Base-by-base conservation (phyloP, 2,329 filamentous ascomycete species). In the Curvularia spicifera region DNA sequence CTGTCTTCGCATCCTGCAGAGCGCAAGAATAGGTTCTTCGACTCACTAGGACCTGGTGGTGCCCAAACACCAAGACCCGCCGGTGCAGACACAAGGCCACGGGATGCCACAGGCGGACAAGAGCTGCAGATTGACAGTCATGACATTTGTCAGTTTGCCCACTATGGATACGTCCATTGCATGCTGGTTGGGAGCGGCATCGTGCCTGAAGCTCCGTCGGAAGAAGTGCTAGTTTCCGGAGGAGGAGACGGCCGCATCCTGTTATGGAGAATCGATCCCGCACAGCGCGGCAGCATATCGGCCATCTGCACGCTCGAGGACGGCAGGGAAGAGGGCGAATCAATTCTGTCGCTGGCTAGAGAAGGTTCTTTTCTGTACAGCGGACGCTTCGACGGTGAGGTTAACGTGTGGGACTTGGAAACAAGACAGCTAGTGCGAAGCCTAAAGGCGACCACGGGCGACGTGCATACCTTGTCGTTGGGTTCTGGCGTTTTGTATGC, bases 371-470 rank as follows among this genome's bases (percentile, higher is more conserved):
- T 99, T 65, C 83, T 99, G 4, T 99, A 98, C 73, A 91, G 91
- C 58, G 95, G 95, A 46, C 90, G 96, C 67, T 85, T 93, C 0
- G 88, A 91, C 39, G 96, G 95, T 22, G 86, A 96, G 50, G 87
- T 99, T 59, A 94, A 98, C 74, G 86, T 99, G 10, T 99, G 96
- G 94, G 96, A 99, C 73, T 83, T 99, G 13, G 94, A 98, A 73
- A 98, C 95, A 0, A 88, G 90, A 53, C 95, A 99, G 77, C 88
- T 95, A 48, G 84, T 99, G 44, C 85, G 95, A 56, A 93, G 91
- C 18, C 89, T 99, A 71, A 93, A 90, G 71, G 87, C 89, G 0
- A 90, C 93, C 67, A 86, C 86, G 33, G 89, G 88, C 43, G 92
- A 98, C 74, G 86, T 98, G 48, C 92, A 96, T 82, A 89, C 92